phyloP scores from a whole-genome alignment of 371 early-diverging fungal genomes.

The Apophysomyces elegans region DNA sequence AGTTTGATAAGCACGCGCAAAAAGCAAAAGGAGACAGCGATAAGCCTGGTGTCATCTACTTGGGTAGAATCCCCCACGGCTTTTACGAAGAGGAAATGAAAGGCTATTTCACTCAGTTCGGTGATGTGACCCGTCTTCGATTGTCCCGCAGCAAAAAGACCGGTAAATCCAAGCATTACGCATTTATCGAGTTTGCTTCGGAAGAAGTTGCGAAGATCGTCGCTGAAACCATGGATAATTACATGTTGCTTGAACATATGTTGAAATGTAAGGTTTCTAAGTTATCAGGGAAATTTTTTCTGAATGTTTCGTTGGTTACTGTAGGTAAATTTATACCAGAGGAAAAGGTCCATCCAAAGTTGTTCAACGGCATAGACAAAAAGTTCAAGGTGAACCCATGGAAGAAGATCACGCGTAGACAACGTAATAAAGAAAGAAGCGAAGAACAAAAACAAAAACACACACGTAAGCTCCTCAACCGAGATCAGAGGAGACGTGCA shows the following conservation, averaged over 20 bases:
- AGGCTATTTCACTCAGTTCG: slow-evolving; percentile 92
- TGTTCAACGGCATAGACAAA: slow-evolving; percentile 70
- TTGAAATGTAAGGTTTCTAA: slow-evolving; percentile 72
- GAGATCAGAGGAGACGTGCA: slow-evolving; percentile 60
- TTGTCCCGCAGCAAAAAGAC: slow-evolving; percentile 90
- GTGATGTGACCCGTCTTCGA: slow-evolving; percentile 77
- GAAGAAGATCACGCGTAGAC: slow-evolving; percentile 53
- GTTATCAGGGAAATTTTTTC: not conserved
- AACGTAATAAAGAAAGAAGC: slow-evolving; percentile 65
- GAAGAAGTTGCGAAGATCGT: slow-evolving; percentile 87
- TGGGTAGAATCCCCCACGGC: slow-evolving; percentile 94
- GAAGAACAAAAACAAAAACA: slow-evolving; percentile 45
- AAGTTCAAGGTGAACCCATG: slow-evolving; percentile 64
- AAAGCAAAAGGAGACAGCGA: slow-evolving; percentile 40
- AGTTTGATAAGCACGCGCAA: slow-evolving; percentile 36
- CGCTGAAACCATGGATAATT: slow-evolving; percentile 96
- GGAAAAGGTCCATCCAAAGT: slow-evolving; percentile 70
- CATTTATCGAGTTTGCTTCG: slow-evolving; percentile 86
- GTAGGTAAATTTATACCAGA: slow-evolving; percentile 59
- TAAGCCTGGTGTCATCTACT: slow-evolving; percentile 76
- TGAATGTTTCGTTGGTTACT: not conserved
- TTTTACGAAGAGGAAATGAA: slow-evolving; percentile 93
- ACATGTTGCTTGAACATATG: slow-evolving; percentile 81
- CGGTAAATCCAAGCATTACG: slow-evolving; percentile 88
- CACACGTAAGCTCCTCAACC: slow-evolving; percentile 46